A percentile compares a stretch with the other conserved stretches of the same genome.
Evolutionary conservation across 2,329 filamentous ascomycete genomes (phyloP).

Genomic region (Colletotrichum cuscutae): DNA sequence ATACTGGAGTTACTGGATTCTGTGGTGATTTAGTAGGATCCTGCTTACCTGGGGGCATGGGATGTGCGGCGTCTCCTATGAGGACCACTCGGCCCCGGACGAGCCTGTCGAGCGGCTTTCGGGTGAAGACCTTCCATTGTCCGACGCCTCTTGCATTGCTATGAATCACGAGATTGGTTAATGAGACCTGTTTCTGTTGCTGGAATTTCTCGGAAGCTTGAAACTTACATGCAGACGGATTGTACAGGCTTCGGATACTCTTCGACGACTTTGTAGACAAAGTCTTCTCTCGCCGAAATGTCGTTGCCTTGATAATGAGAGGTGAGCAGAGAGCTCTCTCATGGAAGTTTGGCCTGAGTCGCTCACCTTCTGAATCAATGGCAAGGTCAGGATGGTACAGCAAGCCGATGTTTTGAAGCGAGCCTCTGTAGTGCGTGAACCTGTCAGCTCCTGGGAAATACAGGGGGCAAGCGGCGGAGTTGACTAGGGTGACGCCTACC

Average conservation of each 20-base stretch:
- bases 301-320: neutral
- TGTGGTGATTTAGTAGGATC: no score
- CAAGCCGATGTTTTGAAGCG: neutral
- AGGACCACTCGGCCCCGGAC: neutral
- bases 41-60: slow-evolving; percentile 1
- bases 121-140: neutral
- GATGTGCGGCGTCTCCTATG: neutral
- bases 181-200: no score
- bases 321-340: neutral
- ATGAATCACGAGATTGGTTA: neutral
- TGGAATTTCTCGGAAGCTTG: neutral
- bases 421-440: neutral
- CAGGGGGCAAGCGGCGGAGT: neutral
- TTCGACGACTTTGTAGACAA: neutral
- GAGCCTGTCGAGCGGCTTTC: neutral
- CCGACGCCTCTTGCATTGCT: neutral
- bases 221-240: neutral
- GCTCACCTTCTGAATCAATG: neutral
- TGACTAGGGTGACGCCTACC: neutral
- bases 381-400: neutral
- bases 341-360: no score
- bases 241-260: neutral
- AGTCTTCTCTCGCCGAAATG: neutral
- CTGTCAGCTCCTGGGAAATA: neutral
- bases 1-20: no score